Percentiles rank a stretch among this genome's conserved stretches.
Conservation (phyloP, 352 stramenopile genomes). For the Phytopythium montanum region DNA sequence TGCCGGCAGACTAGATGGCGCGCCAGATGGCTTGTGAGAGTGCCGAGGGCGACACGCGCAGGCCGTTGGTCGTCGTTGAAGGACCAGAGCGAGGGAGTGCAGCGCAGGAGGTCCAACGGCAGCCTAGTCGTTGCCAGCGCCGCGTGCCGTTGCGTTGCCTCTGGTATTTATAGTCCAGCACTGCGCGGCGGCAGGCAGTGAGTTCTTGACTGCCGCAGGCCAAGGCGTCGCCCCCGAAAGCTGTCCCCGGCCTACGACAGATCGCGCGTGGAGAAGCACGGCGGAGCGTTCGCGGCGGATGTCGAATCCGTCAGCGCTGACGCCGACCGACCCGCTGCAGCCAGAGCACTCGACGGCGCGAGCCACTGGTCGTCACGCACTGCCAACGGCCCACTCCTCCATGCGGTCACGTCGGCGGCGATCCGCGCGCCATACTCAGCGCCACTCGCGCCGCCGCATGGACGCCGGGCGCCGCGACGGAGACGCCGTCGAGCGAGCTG, state of each 20-base stretch:
- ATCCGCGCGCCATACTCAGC: background rate
- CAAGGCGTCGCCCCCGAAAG: too few species aligned
- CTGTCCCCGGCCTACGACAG: too few species aligned
- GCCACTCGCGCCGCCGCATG: background rate
- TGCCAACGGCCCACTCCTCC: background rate
- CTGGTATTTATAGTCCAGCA: slow-evolving; percentile 2
- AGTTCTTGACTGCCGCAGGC: background rate
- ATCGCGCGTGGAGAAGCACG: background rate
- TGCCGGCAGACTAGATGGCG: background rate
- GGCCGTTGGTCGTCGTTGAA: background rate
- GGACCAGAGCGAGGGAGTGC: background rate
- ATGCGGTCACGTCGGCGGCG: too few species aligned
- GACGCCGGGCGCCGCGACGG: background rate
- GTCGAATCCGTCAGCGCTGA: background rate
- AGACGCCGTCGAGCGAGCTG: background rate
- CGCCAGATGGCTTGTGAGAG: background rate
- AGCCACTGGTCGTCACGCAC: background rate
- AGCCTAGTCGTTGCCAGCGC: background rate
- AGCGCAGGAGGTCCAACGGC: background rate
- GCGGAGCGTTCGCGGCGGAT: background rate
- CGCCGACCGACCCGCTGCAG: background rate
- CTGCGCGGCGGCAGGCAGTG: background rate
- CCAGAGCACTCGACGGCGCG: background rate
- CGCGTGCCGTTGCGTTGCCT: background rate
- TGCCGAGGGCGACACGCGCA: background rate